Evolutionary conservation across 208 protist species (phyloP), one percentile per base, ranked within the genome.

Genomic region (Crithidia acanthocephali): DNA sequence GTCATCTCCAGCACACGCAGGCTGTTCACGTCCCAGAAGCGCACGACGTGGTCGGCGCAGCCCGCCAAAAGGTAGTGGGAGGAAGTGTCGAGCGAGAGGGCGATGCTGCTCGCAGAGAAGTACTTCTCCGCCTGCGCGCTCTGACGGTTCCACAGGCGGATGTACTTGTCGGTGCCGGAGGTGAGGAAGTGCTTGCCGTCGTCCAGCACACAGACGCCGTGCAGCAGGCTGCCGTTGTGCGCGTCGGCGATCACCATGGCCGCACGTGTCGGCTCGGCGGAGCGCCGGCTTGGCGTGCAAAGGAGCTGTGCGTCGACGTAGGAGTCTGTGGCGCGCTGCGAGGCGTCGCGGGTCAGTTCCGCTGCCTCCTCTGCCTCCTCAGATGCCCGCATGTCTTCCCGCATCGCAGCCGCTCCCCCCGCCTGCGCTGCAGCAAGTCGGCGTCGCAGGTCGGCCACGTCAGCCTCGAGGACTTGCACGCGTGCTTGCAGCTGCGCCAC

Each of bases 1-100:
- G 83, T 77, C 48, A 93, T 80, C 40, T 93, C 85, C 30, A 84
- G 47, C 44, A 68, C 79, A 30, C 87, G 84, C 27, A 88, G 64
- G 15, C 64, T 89, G 68, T 82, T 64, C 28, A 72, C 57, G 40
- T 93, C 80, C 85, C 87, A 93, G 44, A 93, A 81, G 23, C 84
- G 87, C n/a, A 82, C 85, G 2, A 84, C 64, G 28, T 83, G 79
- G 55, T 93, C 85, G 51, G 82, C 85, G 57, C 87, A 93, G 25
- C 87, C 87, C 13, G 83, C 85, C 7, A 90, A 57, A 23, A 93
- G 42, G 45, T 85, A 86, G 52, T 90, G 78, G 16, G 85, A 83
- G 1, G 72, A 64, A 58, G 74, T 79, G 59, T 91, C 74, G 9
- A 91, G 48, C 9, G 69, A 73, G 25, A 91, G 80, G 11, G 83